These are phyloP conservation scores for Vanilla planifolia DNA, from an alignment of 106 monocot species.

Conservation along the genomic window DNA sequence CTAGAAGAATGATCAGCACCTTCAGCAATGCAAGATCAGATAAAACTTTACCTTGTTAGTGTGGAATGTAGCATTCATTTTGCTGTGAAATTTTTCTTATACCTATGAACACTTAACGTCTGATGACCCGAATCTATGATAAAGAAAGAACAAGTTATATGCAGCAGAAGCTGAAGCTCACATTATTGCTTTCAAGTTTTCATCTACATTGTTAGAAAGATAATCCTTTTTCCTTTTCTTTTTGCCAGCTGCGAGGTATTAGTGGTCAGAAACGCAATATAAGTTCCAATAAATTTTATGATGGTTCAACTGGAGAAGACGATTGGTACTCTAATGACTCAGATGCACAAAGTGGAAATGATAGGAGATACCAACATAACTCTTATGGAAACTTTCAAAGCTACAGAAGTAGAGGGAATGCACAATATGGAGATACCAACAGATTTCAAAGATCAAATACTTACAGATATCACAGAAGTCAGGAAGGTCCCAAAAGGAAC, in stretches of 20 bases:
- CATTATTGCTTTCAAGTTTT: neutral
- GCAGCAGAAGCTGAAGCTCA: neutral
- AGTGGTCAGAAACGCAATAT: conserved; percentile 5
- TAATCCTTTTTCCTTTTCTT: neutral
- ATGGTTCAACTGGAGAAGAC: conserved; percentile 1
- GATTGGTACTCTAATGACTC: neutral
- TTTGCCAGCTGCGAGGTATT: conserved; percentile 23
- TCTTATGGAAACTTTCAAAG: neutral
- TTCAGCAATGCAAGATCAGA: too few species aligned
- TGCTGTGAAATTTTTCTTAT: neutral
- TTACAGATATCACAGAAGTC: conserved; percentile 7
- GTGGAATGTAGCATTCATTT: neutral
- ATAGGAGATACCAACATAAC: conserved; percentile 1
- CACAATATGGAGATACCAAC: conserved; percentile 6
- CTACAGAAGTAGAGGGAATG: neutral
- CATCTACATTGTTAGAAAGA: neutral
- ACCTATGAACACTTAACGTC: neutral
- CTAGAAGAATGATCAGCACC: too few species aligned
- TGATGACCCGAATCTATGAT: neutral
- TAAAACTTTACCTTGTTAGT: neutral
- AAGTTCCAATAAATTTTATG: neutral
- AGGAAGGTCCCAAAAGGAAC: neutral
- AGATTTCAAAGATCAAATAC: conserved; percentile 10
- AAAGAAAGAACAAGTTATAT: neutral
- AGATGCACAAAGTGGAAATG: conserved; percentile 6